These are phyloP conservation scores for Amoebophrya sp. DNA, from an alignment of 169 alveolate genomes.

Conservation along the genomic window DNA sequence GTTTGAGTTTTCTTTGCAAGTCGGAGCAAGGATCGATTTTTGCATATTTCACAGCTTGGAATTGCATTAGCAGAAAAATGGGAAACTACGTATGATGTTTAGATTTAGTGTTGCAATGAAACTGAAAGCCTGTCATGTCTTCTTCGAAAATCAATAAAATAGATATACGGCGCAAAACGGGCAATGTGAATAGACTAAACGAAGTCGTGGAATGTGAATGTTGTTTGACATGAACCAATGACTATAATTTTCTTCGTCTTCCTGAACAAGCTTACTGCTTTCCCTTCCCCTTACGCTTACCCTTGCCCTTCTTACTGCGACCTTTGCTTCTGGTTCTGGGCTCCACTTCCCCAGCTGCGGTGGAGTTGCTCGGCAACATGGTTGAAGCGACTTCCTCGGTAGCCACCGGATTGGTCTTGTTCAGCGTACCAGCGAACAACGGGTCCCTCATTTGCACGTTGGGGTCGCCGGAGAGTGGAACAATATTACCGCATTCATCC, in stretches of 20 bases:
- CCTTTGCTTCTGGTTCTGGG: not conserved
- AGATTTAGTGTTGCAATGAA: too few relatives aligned
- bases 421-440: not conserved
- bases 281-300: conserved; percentile 1
- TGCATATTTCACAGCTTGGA: too few relatives aligned
- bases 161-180: too few relatives aligned
- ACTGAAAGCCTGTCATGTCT: too few relatives aligned
- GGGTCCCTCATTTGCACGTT: not conserved
- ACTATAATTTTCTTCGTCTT: not conserved
- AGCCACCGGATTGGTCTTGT: not conserved
- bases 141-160: too few relatives aligned
- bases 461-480: conserved; percentile 6
- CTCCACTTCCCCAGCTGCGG: not conserved
- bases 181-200: too few relatives aligned
- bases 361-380: not conserved
- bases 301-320: not conserved
- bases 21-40: too few relatives aligned
- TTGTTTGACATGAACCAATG: too few relatives aligned
- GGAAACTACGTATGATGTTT: too few relatives aligned
- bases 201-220: too few relatives aligned
- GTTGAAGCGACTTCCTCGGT: not conserved
- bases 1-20: too few relatives aligned
- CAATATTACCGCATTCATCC: not conserved
- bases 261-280: not conserved
- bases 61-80: too few relatives aligned